A percentile compares a stretch with the other conserved stretches of the same genome.
Evolutionary conservation across 805 yeast genomes (phyloP).

Genomic region (Yarrowia phangngaensis): DNA sequence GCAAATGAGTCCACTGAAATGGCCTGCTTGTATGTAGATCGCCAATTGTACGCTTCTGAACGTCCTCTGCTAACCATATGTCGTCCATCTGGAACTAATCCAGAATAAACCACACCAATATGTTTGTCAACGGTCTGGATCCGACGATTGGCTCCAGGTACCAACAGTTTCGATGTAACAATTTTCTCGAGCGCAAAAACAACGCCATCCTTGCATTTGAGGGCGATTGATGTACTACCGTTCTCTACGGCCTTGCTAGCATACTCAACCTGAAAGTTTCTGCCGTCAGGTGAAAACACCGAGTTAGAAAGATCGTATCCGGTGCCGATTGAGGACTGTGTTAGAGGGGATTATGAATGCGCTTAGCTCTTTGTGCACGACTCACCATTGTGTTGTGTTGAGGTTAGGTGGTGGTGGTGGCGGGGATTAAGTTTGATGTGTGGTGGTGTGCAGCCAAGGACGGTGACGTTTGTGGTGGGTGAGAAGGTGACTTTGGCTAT

Average conservation of each 20-base stretch:
- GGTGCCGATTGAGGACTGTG: conserved; percentile 89
- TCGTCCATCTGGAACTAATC: conserved; percentile 94
- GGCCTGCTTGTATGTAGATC: conserved; percentile 68
- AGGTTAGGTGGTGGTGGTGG: background rate
- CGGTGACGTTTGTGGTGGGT: no score
- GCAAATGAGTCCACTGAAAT: conserved; percentile 78
- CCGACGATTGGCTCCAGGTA: conserved; percentile 82
- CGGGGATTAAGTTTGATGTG: conserved; percentile 17
- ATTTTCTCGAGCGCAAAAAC: conserved; percentile 98
- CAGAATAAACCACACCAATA: conserved; percentile 88
- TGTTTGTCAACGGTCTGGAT: conserved; percentile 92
- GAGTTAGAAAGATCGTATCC: conserved; percentile 98
- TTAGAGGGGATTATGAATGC: background rate
- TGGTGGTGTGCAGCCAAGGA: no score
- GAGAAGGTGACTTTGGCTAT: no score
- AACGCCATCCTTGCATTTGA: conserved; percentile 86
- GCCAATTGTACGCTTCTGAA: conserved; percentile 80
- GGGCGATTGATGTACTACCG: conserved; percentile 92
- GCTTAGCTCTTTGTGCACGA: no score
- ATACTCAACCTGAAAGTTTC: conserved; percentile 89
- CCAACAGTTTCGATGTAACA: conserved; percentile 78
- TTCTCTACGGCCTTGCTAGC: conserved; percentile 97
- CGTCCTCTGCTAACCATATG: conserved; percentile 88
- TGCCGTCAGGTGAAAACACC: conserved; percentile 75
- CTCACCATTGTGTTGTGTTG: conserved; percentile 22